Evolutionary conservation across 2,329 filamentous ascomycete genomes (phyloP).

Genomic region (Diaporthe citri): DNA sequence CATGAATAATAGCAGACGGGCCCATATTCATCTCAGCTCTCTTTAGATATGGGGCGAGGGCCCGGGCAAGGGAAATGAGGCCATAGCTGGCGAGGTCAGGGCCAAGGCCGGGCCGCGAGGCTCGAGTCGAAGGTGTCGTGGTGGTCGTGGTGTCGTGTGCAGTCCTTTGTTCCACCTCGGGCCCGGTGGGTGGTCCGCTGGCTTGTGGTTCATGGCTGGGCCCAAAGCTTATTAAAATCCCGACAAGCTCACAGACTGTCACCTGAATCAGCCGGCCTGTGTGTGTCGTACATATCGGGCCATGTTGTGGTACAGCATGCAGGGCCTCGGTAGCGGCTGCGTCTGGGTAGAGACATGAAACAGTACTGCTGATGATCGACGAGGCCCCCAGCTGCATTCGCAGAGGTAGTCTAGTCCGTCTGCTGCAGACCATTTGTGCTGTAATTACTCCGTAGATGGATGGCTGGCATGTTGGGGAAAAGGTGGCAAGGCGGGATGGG

Average conservation of each 20-base stretch:
- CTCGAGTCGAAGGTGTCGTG: constrained; percentile 4
- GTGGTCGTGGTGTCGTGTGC: constrained; percentile 4
- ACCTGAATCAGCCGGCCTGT: constrained; percentile 29
- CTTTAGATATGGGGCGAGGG: constrained; percentile 4
- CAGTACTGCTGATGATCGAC: constrained; percentile 24
- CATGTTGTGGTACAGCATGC: constrained; percentile 28
- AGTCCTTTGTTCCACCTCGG: constrained; percentile 9
- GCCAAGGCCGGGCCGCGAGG: not conserved
- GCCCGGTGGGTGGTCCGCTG: constrained; percentile 13
- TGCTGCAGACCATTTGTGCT: not conserved
- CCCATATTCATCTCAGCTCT: constrained; percentile 19
- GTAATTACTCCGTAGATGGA: not conserved
- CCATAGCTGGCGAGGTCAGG: not conserved
- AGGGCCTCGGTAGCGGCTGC: constrained; percentile 29
- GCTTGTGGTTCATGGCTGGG: not conserved
- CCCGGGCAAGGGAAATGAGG: constrained; percentile 13
- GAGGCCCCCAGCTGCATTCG: not conserved
- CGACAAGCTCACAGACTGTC: constrained; percentile 26
- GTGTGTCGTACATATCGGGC: constrained; percentile 12
- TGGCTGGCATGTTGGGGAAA: not conserved
- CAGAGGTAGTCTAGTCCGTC: not conserved
- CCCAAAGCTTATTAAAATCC: constrained; percentile 31
- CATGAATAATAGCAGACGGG: constrained; percentile 28
- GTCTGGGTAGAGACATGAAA: constrained; percentile 25
- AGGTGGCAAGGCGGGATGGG: not conserved